phyloP scores from a whole-genome alignment of 2,329 filamentous ascomycete genomes.

The Clonostachys rhizophaga region DNA sequence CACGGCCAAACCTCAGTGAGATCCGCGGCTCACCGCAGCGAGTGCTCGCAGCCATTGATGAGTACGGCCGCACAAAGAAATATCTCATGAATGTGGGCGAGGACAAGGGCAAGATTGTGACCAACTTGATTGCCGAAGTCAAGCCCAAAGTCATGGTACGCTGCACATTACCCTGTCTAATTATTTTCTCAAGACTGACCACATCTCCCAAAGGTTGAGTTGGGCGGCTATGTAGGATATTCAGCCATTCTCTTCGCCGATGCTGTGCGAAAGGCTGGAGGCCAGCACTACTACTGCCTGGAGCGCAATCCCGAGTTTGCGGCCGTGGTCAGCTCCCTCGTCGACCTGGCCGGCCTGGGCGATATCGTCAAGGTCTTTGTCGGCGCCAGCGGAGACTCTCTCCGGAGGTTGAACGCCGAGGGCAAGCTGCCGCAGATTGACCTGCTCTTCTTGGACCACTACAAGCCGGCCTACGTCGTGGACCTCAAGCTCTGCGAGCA shows the following conservation, averaged over 20 bases:
- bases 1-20: slow-evolving; percentile 53
- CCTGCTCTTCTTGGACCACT: slow-evolving; percentile 75
- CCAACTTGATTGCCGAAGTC: slow-evolving; percentile 59
- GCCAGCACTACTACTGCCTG: slow-evolving; percentile 63
- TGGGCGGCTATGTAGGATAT: slow-evolving; percentile 80
- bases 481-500: slow-evolving; percentile 77
- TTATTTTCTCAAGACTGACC: neutral
- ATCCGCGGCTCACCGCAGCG: slow-evolving; percentile 59
- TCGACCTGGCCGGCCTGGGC: slow-evolving; percentile 69
- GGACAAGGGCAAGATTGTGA: slow-evolving; percentile 68
- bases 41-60: slow-evolving; percentile 66
- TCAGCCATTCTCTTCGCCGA: slow-evolving; percentile 72
- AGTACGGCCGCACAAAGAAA: slow-evolving; percentile 54
- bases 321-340: slow-evolving; percentile 62
- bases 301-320: slow-evolving; percentile 73
- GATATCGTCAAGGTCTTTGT: slow-evolving; percentile 67
- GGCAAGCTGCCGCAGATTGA: slow-evolving; percentile 57
- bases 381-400: slow-evolving; percentile 61
- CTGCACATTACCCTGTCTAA: neutral
- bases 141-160: slow-evolving; percentile 62
- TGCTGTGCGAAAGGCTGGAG: slow-evolving; percentile 58
- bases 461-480: slow-evolving; percentile 69
- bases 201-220: slow-evolving; percentile 49
- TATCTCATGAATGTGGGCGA: slow-evolving; percentile 79
- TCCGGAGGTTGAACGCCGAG: slow-evolving; percentile 52